Percentiles rank a stretch among this genome's conserved stretches.
Conservation (phyloP, 2,329 filamentous ascomycete species). For the Kalaharituber pfeilii region DNA sequence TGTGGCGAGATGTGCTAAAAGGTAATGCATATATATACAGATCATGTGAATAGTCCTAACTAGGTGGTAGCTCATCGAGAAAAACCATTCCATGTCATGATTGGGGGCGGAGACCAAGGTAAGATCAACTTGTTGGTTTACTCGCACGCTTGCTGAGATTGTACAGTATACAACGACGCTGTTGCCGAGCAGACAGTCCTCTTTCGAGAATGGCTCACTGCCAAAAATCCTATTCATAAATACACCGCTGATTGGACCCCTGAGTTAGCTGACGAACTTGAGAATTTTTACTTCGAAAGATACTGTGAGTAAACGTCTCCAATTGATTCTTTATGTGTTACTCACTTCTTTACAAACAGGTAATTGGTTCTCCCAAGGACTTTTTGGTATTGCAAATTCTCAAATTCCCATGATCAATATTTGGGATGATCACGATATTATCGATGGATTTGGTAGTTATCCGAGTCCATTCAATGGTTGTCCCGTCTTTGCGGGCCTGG, state of each 20-base stretch:
- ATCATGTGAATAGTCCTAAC: background rate
- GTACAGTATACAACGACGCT: conserved; percentile 63
- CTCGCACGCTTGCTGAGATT: background rate
- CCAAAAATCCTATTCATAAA: conserved; percentile 64
- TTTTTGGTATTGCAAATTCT: conserved; percentile 80
- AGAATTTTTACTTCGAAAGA: conserved; percentile 69
- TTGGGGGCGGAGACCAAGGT: conserved; percentile 83
- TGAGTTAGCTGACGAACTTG: conserved; percentile 75
- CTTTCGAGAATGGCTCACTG: conserved; percentile 71
- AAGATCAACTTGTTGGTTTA: conserved; percentile 1
- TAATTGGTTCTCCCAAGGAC: conserved; percentile 89
- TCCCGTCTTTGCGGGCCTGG: conserved; percentile 75
- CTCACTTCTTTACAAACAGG: conserved; percentile 11
- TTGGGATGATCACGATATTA: conserved; percentile 88
- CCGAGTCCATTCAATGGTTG: conserved; percentile 80
- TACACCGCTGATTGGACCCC: conserved; percentile 58
- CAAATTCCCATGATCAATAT: conserved; percentile 99
- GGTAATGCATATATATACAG: conserved; percentile 24
- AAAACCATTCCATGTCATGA: conserved; percentile 91
- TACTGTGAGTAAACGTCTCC: conserved; percentile 39
- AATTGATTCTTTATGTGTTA: background rate
- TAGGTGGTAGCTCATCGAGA: conserved; percentile 48
- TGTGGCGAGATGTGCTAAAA: conserved; percentile 94
- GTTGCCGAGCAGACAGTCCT: conserved; percentile 56
- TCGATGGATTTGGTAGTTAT: conserved; percentile 86